Evolutionary conservation across 2,329 filamentous ascomycete genomes (phyloP).

Genomic region (Xylaria sp.): DNA sequence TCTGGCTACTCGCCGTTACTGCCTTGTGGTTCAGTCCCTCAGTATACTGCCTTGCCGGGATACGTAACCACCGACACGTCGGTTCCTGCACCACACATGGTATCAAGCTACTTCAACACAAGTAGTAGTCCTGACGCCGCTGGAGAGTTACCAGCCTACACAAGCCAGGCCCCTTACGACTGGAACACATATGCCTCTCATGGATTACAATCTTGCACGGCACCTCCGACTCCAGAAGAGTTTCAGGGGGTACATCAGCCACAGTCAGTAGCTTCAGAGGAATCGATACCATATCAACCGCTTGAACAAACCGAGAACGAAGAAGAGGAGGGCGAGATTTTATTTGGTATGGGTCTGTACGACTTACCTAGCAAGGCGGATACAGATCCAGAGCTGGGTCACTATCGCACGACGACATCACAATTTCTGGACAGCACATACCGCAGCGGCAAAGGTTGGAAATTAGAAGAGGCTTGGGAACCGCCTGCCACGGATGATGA

Average conservation of each 20-base stretch:
- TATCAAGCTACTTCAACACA: conserved; percentile 46
- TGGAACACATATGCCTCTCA: conserved; percentile 62
- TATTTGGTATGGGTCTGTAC: conserved; percentile 86
- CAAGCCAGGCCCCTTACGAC: conserved; percentile 45
- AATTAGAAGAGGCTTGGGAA: conserved; percentile 83
- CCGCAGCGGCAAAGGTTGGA: conserved; percentile 76
- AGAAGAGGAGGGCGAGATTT: conserved; percentile 73
- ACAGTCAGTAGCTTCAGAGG: conserved; percentile 61
- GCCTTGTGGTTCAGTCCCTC: conserved; percentile 54
- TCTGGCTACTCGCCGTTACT: conserved; percentile 66
- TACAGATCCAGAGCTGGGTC: conserved; percentile 62
- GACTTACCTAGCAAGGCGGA: conserved; percentile 72
- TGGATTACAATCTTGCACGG: conserved; percentile 58
- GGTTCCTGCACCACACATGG: conserved; percentile 50
- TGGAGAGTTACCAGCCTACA: conserved; percentile 51
- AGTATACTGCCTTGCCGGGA: conserved; percentile 50
- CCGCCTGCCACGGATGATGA: conserved; percentile 69
- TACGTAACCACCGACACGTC: conserved; percentile 56
- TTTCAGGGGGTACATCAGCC: conserved; percentile 64
- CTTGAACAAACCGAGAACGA: conserved; percentile 65
- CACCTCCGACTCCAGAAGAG: conserved; percentile 70
- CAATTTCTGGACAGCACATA: conserved; percentile 65
- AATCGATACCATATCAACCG: conserved; percentile 60
- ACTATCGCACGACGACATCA: conserved; percentile 65
- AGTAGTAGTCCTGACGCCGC: conserved; percentile 43